Evolutionary conservation across 2,329 filamentous ascomycete genomes (phyloP), one percentile per base, ranked within the genome.

Genomic region (Aspergillus sp.): DNA sequence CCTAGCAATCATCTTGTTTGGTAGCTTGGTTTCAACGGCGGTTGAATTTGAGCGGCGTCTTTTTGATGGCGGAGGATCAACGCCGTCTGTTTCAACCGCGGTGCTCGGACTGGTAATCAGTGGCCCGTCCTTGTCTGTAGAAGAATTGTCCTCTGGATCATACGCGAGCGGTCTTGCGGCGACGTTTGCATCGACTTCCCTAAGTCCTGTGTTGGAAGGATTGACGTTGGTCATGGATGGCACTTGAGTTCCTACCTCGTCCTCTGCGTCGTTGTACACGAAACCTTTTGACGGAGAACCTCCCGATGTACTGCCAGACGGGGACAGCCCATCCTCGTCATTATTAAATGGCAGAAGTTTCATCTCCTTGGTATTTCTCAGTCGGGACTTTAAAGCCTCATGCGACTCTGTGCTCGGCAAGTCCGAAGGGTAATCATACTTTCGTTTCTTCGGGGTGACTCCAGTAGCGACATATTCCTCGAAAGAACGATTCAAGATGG

Each of bases 401-500:
- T 87, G 85, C 1, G 76, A 67, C 66, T 86, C 83, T 0, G 95
- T 98, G 24, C 87, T 86, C 3, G 95, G 95, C 1, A 99, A 81
- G 2, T 83, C 80, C 1, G 84, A 89, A 0, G 91, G 90, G 68
- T 91, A 96, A n/a, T 85, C 81, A 74, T 98, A 99, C 52, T 86
- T 81, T 30, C 82, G 79, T 76, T 93, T 95, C 68, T 89, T 85
- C 0, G 95, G 95, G 1, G 95, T 98, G 47, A 89, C 82, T 51
- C 95, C 93, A 0, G 95, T 98, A 0, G 90, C 85, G 38, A 85
- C 80, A 72, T 98, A 98, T 70, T 97, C 92, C 53, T 86, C 82
- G 52, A 98, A 80, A 4, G 80, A 74, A 1, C 87, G 86, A 47
- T 75, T 77, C 15, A 82, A 77, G 47, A 96, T 85, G n/a, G 85